Percentiles rank a stretch among this genome's conserved stretches.
Evolutionary conservation across 805 yeast species (phyloP).

Genomic region (Yarrowia yakushimensis): DNA sequence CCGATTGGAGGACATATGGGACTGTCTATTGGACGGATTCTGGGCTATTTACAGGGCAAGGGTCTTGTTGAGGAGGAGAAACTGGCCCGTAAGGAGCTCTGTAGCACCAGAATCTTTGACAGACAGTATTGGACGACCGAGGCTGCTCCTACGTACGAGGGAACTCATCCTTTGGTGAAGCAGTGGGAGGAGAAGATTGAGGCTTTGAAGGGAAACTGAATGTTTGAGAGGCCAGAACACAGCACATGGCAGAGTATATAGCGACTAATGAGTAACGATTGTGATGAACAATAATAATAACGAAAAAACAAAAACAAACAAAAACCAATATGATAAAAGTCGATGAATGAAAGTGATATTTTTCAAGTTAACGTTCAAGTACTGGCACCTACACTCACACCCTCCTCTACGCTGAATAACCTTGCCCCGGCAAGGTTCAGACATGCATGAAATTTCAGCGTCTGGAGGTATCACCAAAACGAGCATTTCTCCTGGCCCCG

Average conservation of each 20-base stretch:
- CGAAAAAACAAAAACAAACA: too few species aligned
- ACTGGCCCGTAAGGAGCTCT: slow-evolving; percentile 47
- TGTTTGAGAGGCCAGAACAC: too few species aligned
- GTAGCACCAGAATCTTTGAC: slow-evolving; percentile 55
- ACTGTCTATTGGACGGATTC: slow-evolving; percentile 55
- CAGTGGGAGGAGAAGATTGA: slow-evolving; percentile 44
- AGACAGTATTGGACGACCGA: slow-evolving; percentile 50
- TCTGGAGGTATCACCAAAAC: neutral
- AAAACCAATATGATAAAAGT: too few species aligned
- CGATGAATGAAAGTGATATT: too few species aligned
- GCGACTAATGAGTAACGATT: too few species aligned
- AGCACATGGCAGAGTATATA: too few species aligned
- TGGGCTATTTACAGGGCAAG: slow-evolving; percentile 51
- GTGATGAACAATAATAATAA: too few species aligned
- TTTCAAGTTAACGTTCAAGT: too few species aligned
- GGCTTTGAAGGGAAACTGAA: neutral
- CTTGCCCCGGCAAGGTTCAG: neutral
- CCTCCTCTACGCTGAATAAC: too few species aligned
- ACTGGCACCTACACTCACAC: too few species aligned
- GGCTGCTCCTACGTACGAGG: slow-evolving; percentile 33
- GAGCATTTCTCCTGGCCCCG: neutral
- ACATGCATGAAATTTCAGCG: slow-evolving; percentile 22
- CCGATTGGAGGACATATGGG: slow-evolving; percentile 74
- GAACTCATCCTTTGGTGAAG: slow-evolving; percentile 42
- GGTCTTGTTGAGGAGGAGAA: slow-evolving; percentile 37